Conservation (phyloP, 2,329 filamentous ascomycete genomes). For the Cryphonectria nitschkei region DNA sequence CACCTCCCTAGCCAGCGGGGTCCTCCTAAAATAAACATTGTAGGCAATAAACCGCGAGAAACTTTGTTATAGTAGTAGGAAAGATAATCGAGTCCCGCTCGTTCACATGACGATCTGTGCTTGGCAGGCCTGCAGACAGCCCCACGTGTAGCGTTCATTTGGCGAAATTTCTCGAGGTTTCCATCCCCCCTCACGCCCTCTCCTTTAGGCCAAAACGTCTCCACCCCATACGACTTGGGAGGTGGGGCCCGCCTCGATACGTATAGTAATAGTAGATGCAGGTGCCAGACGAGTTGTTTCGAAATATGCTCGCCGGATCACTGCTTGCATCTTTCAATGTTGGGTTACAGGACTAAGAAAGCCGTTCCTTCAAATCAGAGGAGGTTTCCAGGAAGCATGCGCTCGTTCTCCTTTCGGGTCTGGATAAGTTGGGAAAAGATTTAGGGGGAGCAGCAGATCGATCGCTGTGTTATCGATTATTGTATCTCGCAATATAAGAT, state of each 20-base stretch:
- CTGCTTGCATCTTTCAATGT: background rate
- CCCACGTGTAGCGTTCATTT: slow-evolving; percentile 27
- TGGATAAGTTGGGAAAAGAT: background rate
- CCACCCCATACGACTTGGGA: background rate
- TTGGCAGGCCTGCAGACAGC: slow-evolving; percentile 1
- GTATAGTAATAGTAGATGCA: background rate
- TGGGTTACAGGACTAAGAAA: background rate
- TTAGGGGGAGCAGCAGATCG: background rate
- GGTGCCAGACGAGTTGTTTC: background rate
- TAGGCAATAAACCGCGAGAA: background rate
- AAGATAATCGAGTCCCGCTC: background rate
- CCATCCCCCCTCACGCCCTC: background rate
- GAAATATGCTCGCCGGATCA: background rate
- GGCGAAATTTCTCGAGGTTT: slow-evolving; percentile 30
- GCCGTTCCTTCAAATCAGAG: background rate
- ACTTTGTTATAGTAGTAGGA: background rate
- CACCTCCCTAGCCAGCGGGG: background rate
- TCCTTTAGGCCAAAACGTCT: background rate
- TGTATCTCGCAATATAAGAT: background rate
- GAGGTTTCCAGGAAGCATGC: background rate
- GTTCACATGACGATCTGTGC: background rate
- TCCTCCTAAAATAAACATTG: background rate
- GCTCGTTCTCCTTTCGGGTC: background rate
- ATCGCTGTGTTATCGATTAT: background rate
- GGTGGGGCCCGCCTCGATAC: background rate